Evolutionary conservation across 345 rosid species (phyloP), one percentile per base, ranked within the genome.

Genomic region (Salix koriyanagi): DNA sequence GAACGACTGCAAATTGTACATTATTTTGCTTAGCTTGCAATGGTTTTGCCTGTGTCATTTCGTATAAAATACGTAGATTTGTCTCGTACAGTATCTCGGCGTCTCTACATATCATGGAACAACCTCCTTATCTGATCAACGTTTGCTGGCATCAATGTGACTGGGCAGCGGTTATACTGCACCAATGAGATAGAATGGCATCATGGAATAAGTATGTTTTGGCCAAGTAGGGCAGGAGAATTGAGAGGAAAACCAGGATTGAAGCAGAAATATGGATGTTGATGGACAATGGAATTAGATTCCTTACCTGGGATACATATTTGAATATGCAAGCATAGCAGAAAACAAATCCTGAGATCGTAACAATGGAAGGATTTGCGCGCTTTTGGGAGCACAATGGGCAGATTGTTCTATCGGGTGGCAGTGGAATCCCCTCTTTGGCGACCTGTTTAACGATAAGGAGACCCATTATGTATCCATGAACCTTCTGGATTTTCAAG

Each of bases 271-370:
- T 46, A 46, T 46, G 3, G 23, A 52, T 52, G 7, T 52, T 52
- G 21, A 69, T 3, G 1, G 21, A 69, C 34, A 56, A 44, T 36
- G 46, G 68, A 48, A 54, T 65, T 69, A 68, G 81, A 83, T 66
- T 72, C 77, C 87, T 87, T 37, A 96, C 99, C 97, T 94, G 92
- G 50, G 95, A 78, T 71, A 92, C 81, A 73, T 93, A 96, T 86
- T 96, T 96, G 86, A 92, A 94, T 70, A 96, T 87, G 89, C 99
- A 93, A 71, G 98, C 82, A 76, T 96, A 96, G 79, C 98, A 96
- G 91, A 88, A 92, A 73, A 96, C 99, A 82, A 96, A 96, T 69
- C 99, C 99, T 0, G 98, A 96, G 79, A 88, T 87, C 18, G 95
- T 93, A 73, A 96, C 97, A 52, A 87, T 97, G 23, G 99, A 93